Base-by-base conservation (phyloP, 805 yeast species). In the Wickerhamiella lipophila region DNA sequence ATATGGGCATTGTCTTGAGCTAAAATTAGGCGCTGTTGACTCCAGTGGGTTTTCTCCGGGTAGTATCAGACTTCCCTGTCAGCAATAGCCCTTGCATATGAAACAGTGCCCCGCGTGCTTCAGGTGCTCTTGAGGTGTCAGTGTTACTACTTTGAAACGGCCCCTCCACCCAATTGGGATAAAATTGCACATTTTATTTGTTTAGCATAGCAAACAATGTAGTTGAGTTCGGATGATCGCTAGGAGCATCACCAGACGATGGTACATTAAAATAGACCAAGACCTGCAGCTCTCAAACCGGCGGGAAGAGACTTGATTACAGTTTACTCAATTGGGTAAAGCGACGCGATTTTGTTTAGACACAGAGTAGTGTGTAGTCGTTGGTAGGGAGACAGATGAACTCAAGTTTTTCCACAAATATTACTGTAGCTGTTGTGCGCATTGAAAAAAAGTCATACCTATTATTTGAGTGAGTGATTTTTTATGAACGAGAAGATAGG, bases 241-340 rank as follows among this genome's bases (percentile, higher is more conserved):
- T 32, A 11, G 11, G 19, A n/a, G 4, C 32, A 32, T 32, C 38
- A 15, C 38, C 38, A 15, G 4, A 6, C n/a, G 15, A 19, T 15
- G 38, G 35, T n/a, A 32, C 32, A 13, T 13, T 5, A 13, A 13
- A 29, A 9, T 11, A 7, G 32, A 15, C 19, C 38, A 32, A 32
- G 38, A 32, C 38, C 38, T 32, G 38, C 38, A 32, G 18, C 19
- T 4, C 38, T 32, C 19, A 13, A 32, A 15, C n/a, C 5, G 38
- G 18, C 21, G 26, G 9, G 42, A 23, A 23, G 8, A 6, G 26
- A 23, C 22, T 22, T 40, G 29, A 25, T 40, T 23, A 15, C 29
- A 22, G 25, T 40, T 40, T 23, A 22, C 43, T 40, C 32, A 13
- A 23, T 40, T 16, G 43, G 43, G 43, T 40, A 40, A 23, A 40